Conservation (phyloP, 2,329 filamentous ascomycete genomes). For the Colletotrichum zoysiae region DNA sequence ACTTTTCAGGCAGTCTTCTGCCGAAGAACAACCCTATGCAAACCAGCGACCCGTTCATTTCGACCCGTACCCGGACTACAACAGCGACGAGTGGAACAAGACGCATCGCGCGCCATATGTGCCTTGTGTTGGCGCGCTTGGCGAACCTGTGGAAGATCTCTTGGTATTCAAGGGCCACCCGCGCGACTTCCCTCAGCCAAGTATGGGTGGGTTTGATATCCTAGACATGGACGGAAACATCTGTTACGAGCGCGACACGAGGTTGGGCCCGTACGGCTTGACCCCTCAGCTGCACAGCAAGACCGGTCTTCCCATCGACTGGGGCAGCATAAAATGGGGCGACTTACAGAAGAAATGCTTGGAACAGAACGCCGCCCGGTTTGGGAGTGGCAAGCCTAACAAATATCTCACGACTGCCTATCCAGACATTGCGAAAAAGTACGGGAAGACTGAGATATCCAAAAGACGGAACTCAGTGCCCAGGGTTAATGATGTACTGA, state of each 20-base stretch:
- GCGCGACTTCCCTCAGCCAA: conserved; percentile 68
- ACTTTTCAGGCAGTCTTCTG: conserved; percentile 24
- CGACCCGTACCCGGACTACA: conserved; percentile 79
- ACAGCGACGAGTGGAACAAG: conserved; percentile 69
- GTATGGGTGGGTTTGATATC: conserved; percentile 72
- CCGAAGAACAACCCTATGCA: conserved; percentile 49
- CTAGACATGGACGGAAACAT: conserved; percentile 72
- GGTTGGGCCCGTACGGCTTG: conserved; percentile 77
- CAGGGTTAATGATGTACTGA: not conserved
- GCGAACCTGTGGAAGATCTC: conserved; percentile 70
- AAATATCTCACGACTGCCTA: conserved; percentile 57
- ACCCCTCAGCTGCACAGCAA: conserved; percentile 60
- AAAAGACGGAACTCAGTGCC: not conserved
- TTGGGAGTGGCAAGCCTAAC: conserved; percentile 59
- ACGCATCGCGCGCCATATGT: conserved; percentile 69
- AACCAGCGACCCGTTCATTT: conserved; percentile 67
- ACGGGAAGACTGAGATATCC: not conserved
- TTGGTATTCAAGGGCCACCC: conserved; percentile 73
- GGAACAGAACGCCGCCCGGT: conserved; percentile 75
- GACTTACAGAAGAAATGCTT: conserved; percentile 76
- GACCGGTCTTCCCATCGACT: conserved; percentile 62
- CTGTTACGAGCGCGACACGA: conserved; percentile 77
- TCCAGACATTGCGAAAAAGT: conserved; percentile 18
- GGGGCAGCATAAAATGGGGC: conserved; percentile 78
- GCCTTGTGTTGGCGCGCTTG: conserved; percentile 74